Percentiles rank a stretch among this genome's conserved stretches.
Evolutionary conservation across 176 grass and related monocot species (phyloP).

Genomic region (Oryza longistaminata): DNA sequence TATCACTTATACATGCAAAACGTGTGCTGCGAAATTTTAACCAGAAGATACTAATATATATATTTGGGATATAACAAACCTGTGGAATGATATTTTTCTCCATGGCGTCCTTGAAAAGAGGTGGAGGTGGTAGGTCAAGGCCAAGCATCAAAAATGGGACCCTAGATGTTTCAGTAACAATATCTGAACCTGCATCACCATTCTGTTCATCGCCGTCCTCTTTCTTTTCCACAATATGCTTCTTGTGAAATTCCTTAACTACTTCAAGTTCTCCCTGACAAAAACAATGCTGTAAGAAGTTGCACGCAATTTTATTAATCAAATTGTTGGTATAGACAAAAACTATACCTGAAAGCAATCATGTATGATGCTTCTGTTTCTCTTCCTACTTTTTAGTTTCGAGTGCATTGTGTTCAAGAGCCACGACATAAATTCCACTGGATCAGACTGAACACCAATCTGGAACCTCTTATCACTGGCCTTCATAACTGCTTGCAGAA

Average conservation of each 20-base stretch:
- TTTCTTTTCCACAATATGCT: conserved; percentile 56
- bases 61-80: conserved; percentile 43
- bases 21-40: not conserved
- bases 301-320: not conserved
- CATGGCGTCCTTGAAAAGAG: conserved; percentile 99
- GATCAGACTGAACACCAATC: conserved; percentile 97
- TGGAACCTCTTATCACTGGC: conserved; percentile 87
- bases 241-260: conserved; percentile 81
- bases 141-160: conserved; percentile 94
- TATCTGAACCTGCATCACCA: conserved; percentile 38
- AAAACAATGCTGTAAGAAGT: conserved; percentile 24
- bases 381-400: conserved; percentile 77
- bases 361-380: conserved; percentile 88
- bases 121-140: conserved; percentile 92
- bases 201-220: conserved; percentile 60
- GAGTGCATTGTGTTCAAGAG: conserved; percentile 87
- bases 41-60: not conserved
- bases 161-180: conserved; percentile 71
- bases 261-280: conserved; percentile 95
- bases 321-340: conserved; percentile 18
- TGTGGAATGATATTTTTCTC: conserved; percentile 99
- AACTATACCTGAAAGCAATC: conserved; percentile 91
- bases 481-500: conserved; percentile 98
- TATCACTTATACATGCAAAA: not conserved
- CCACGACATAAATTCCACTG: conserved; percentile 97